Conservation (phyloP, 163 green algal genomes). For the Chlorella variabilis region DNA sequence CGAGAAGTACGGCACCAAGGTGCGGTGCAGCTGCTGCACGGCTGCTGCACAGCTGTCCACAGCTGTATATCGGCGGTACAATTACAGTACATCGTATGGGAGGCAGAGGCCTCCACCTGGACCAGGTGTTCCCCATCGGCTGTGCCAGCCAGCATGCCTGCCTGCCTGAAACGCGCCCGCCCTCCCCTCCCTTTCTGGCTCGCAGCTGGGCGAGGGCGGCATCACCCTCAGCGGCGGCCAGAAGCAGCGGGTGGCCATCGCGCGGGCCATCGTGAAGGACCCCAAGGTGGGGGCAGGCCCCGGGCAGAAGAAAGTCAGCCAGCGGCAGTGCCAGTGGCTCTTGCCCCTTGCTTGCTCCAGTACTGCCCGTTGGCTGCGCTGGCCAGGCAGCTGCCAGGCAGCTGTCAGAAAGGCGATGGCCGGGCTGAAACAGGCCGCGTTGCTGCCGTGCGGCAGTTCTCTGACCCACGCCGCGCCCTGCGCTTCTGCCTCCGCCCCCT, state of each 20-base stretch:
- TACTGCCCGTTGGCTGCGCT: no score
- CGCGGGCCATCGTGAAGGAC: constrained; percentile 66
- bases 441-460: no score
- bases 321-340: no score
- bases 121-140: no score
- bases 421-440: no score
- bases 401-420: no score
- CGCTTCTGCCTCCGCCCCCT: background rate
- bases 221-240: constrained; percentile 80
- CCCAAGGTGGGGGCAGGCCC: constrained; percentile 7
- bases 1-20: constrained; percentile 72
- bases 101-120: background rate
- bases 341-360: no score
- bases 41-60: background rate
- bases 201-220: constrained; percentile 55
- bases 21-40: no score
- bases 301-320: no score
- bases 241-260: constrained; percentile 88
- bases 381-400: no score
- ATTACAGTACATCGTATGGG: background rate
- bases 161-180: background rate
- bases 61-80: background rate
- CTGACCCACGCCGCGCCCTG: background rate
- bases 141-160: background rate
- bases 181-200: background rate